These are phyloP conservation scores for Dissophora ornata DNA, from an alignment of 192 early-diverging fungal species.

Conservation along the genomic window DNA sequence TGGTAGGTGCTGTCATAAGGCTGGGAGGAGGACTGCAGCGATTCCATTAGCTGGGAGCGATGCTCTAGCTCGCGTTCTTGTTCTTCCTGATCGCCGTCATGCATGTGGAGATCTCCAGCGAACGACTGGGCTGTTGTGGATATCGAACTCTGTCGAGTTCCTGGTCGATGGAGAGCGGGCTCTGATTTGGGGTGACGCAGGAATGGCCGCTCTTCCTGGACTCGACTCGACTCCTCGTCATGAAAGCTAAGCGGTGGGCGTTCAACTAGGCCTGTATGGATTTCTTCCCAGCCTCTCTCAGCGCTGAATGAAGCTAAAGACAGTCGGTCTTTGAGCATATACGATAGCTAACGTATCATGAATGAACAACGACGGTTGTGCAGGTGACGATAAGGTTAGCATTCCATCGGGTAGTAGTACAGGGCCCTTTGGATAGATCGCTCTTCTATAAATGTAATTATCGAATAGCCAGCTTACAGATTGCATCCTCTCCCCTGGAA, in stretches of 20 bases:
- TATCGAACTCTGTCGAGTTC: no score
- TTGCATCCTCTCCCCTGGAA: conserved; percentile 15
- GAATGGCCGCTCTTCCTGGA: background rate
- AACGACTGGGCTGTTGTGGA: no score
- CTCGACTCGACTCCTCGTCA: background rate
- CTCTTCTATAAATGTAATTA: no score
- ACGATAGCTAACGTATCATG: conserved; percentile 21
- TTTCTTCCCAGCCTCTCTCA: background rate
- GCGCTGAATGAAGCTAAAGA: conserved; percentile 9
- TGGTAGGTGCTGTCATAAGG: background rate
- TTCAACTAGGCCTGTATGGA: background rate
- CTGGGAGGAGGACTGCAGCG: no score
- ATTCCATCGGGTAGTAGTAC: no score
- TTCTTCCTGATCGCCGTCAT: background rate
- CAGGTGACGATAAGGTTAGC: background rate
- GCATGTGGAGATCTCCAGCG: no score
- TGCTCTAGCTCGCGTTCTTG: background rate
- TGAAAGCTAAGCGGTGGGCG: background rate
- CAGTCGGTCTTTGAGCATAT: conserved; percentile 25
- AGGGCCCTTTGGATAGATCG: no score
- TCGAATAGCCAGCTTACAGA: no score
- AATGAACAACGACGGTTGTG: background rate
- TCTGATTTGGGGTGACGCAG: no score
- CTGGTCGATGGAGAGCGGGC: no score
- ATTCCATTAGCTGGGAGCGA: background rate